Conservation (phyloP, 1,284 basidiomycete species). For the Cryptococcus sp. region DNA sequence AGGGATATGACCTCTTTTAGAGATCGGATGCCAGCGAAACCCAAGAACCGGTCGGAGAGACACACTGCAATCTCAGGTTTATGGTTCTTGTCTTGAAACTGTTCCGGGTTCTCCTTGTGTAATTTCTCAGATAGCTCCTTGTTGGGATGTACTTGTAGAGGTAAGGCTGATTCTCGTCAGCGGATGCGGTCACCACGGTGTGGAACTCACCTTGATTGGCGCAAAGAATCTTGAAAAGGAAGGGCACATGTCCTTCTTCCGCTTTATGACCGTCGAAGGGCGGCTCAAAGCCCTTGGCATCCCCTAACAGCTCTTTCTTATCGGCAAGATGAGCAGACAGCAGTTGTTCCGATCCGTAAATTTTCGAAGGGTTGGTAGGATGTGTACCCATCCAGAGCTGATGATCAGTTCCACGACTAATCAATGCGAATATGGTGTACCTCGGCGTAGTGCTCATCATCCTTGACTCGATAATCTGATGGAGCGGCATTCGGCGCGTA, state of each 20-base stretch:
- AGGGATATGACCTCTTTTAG: slow-evolving; percentile 15
- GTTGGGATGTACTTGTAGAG: slow-evolving; percentile 38
- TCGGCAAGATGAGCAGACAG: slow-evolving; percentile 18
- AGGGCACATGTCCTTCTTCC: slow-evolving; percentile 30
- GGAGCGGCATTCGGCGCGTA: slow-evolving; percentile 23
- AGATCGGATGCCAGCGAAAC: slow-evolving; percentile 51
- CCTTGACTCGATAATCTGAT: slow-evolving; percentile 20
- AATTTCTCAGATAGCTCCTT: slow-evolving; percentile 31
- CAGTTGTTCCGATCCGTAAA: slow-evolving; percentile 14
- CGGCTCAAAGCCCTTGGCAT: slow-evolving; percentile 17
- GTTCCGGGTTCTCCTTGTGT: slow-evolving; percentile 30
- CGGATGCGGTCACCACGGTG: too few relatives aligned
- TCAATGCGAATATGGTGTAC: slow-evolving; percentile 5
- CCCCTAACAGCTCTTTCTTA: slow-evolving; percentile 20
- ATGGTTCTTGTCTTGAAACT: slow-evolving; percentile 31
- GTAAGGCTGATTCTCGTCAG: slow-evolving; percentile 18
- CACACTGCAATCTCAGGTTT: slow-evolving; percentile 92
- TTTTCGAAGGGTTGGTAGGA: slow-evolving; percentile 27
- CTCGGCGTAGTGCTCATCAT: slow-evolving; percentile 29
- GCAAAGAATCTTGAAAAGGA: slow-evolving; percentile 39
- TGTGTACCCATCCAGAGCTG: slow-evolving; percentile 40
- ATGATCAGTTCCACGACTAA: background rate
- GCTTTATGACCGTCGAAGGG: slow-evolving; percentile 24
- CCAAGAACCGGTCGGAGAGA: slow-evolving; percentile 71
- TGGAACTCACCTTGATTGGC: slow-evolving; percentile 28